Base-by-base conservation (phyloP, 345 rosid genomes). In the Brassica cretica region DNA sequence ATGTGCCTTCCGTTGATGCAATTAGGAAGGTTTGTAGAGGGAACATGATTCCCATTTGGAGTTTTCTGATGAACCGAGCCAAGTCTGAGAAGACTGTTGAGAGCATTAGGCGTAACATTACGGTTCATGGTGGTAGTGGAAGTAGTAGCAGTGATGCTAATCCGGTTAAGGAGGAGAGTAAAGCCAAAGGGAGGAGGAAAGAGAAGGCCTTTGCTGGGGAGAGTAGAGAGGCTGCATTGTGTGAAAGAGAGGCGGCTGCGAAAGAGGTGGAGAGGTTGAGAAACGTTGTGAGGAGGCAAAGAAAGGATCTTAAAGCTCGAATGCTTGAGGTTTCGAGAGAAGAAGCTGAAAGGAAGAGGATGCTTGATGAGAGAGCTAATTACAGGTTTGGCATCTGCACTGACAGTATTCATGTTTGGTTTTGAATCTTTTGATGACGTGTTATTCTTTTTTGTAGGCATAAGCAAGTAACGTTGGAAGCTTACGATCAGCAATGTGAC, bases 401-500 rank as follows among this genome's bases (percentile, higher is more conserved):
- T 51, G 56, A 51, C 2, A 51, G 56, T 49, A 1, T 51, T 51
- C 58, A 15, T 51, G 58, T 15, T 53, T 53, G 9, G 10, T 53
- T 53, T 16, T 16, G 24, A 6, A 7, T 53, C 10, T 2, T 53
- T 51, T 51, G 1, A 1, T 49, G 55, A 49, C 18, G 14, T 51
- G 15, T 12, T 53, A 15, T 51, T 55, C 0, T 55, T 56, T 8
- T 8, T 53, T 83, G 74, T 84, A 91, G 94, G 87, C 98, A 94
- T 80, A 92, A 88, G 72, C 98, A 91, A 86, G 91, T 84, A 68
- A 83, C 86, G 88, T 71, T 92, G 84, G 98, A 92, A 78, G 89
- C 97, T 63, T 94, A 91, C 82, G 91, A 94, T 82, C 91, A 92
- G 75, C 98, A 94, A 72, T 89, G 98, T 58, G 97, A 92, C 60